Conservation (phyloP, 1,284 basidiomycete species). For the Fistulinella staudtii region DNA sequence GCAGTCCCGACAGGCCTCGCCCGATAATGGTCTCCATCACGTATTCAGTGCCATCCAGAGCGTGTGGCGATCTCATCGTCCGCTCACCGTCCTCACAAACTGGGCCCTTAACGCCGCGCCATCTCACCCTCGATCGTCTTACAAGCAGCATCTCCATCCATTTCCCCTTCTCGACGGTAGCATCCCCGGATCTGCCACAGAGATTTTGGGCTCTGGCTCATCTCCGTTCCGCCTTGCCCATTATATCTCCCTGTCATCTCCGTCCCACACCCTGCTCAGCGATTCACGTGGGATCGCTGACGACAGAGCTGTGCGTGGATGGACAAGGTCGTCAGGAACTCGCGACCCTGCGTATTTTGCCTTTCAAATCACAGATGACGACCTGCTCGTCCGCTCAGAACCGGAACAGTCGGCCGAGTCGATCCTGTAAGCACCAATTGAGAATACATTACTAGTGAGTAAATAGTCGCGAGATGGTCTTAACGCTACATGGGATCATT, state of each 20-base stretch:
- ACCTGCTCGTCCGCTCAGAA: slow-evolving; percentile 19
- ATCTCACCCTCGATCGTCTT: slow-evolving; percentile 37
- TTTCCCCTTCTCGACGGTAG: slow-evolving; percentile 35
- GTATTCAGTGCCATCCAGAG: slow-evolving; percentile 48
- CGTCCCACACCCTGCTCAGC: slow-evolving; percentile 26
- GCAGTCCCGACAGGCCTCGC: slow-evolving; percentile 37
- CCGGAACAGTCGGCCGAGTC: no score
- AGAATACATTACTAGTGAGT: no score
- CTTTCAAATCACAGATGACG: slow-evolving; percentile 23
- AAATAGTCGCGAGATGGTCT: no score
- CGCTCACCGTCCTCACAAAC: slow-evolving; percentile 58
- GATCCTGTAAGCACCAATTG: no score
- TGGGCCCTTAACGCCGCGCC: slow-evolving; percentile 59
- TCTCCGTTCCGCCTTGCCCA: slow-evolving; percentile 37
- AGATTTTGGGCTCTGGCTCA: slow-evolving; percentile 17
- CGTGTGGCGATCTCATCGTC: slow-evolving; percentile 48
- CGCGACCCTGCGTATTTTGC: slow-evolving; percentile 17
- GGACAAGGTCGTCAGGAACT: slow-evolving; percentile 32
- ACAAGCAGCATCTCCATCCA: slow-evolving; percentile 51
- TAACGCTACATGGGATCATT: slow-evolving; percentile 18
- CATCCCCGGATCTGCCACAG: no score
- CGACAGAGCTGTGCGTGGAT: slow-evolving; percentile 28
- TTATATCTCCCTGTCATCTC: slow-evolving; percentile 42
- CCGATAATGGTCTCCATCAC: slow-evolving; percentile 31
- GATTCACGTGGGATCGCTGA: slow-evolving; percentile 21